Base-by-base conservation (phyloP, 1,139 yeast species). In the Pichia sp. region DNA sequence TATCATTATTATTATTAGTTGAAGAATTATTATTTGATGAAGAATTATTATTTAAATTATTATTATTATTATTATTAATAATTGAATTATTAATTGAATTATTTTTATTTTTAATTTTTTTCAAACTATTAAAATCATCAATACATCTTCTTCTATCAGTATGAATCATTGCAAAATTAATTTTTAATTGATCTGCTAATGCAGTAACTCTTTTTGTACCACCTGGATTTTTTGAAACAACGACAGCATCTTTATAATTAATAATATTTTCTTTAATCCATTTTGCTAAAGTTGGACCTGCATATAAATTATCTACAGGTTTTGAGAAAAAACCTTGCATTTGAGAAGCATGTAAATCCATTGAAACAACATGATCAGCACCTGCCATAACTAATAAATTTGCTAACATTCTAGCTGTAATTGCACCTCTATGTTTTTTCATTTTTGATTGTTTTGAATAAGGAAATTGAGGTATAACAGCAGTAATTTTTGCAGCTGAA, bases 311-410 rank as follows among this genome's bases (percentile, higher is more conserved):
- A 67, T 92, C 99, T 32, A 92, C 97, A 0, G 99, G 98, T 62
- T 89, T 89, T 40, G 95, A 81, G 72, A 92, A 92, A 65, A 94
- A 92, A 11, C 99, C 99, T 72, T 92, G 99, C 97, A 92, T 94
- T 69, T 92, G 99, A 39, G 96, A 83, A 31, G 98, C 98, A 65
- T 94, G 98, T 59, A 92, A 74, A 66, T 92, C 99, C 97, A 92
- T 90, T 6, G 96, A 87, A 39, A 92, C 94, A 55, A 92, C 95
- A 70, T 92, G 99, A 69, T 94, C 98, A 28, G 97, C 98, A 56
- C 99, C 99, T 1, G 99, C 97, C 95, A 92, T 92, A 49, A 90
- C 83, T 57, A 94, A 74, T 62, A 94, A 71, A 60, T 92, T 92
- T 51, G 99, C 97, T 65, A 94, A 76, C 98, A 94, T 90, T 65